Conservation (phyloP, 225 moss, liverwort and hornwort species). For the Marchantia polymorpha region DNA sequence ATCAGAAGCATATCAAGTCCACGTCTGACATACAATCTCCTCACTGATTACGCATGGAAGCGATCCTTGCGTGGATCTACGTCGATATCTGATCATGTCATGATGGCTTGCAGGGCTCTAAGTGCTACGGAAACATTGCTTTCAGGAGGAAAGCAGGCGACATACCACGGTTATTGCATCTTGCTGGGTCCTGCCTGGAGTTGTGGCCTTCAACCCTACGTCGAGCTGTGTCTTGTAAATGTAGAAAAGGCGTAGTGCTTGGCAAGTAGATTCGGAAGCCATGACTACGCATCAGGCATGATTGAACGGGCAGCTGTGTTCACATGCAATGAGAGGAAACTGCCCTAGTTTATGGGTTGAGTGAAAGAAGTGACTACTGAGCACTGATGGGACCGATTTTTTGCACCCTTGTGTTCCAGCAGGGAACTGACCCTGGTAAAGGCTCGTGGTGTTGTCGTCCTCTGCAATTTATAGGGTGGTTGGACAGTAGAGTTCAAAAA, state of each 20-base stretch:
- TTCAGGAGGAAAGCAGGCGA: neutral
- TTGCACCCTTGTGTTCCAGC: constrained; percentile 5
- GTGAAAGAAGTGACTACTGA: neutral
- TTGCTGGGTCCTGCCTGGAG: neutral
- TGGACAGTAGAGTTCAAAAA: neutral
- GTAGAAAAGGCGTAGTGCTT: neutral
- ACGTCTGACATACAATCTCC: neutral
- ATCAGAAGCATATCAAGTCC: neutral
- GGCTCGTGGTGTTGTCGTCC: constrained; percentile 7
- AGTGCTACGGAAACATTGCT: neutral
- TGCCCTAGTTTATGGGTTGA: neutral
- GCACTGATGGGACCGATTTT: constrained; percentile 8
- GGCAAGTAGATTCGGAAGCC: neutral
- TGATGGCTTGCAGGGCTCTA: neutral
- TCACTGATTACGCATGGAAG: neutral
- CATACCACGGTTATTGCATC: neutral
- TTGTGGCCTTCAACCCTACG: neutral
- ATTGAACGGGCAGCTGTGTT: neutral
- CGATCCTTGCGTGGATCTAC: neutral
- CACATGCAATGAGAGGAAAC: neutral
- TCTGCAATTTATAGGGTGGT: neutral
- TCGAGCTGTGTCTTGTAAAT: neutral
- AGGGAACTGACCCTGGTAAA: neutral
- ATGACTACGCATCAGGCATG: neutral
- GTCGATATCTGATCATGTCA: neutral